phyloP scores from a whole-genome alignment of 208 protist genomes.

The Angomonas ambiguus region DNA sequence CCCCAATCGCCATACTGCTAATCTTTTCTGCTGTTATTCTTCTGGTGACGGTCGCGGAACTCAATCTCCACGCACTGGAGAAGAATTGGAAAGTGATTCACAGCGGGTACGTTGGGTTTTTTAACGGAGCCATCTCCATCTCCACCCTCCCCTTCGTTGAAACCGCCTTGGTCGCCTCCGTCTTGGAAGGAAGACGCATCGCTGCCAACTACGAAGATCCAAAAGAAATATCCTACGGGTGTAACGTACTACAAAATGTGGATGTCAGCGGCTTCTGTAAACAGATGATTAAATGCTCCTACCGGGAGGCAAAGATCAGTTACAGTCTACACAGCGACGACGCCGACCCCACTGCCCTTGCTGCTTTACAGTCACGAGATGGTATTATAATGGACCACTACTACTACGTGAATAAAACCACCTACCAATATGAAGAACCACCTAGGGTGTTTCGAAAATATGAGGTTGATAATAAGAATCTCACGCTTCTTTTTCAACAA shows the following conservation, averaged over 20 bases:
- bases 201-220: not conserved
- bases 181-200: not conserved
- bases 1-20: not conserved
- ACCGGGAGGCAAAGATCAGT: not conserved
- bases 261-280: not conserved
- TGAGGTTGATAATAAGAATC: not conserved
- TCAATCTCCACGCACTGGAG: not conserved
- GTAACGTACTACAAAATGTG: not conserved
- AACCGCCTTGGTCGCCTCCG: not conserved
- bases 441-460: not conserved
- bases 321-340: not conserved
- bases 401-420: not conserved
- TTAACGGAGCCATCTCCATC: not conserved
- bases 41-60: not conserved
- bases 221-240: not conserved
- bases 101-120: not conserved
- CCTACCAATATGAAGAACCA: not conserved
- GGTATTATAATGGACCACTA: not conserved
- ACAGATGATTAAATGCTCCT: not conserved
- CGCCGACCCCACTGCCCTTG: not conserved
- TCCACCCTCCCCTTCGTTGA: not conserved
- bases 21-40: not conserved
- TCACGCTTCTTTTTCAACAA: too few relatives aligned
- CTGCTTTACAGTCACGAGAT: not conserved
- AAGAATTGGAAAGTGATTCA: not conserved